Percentiles rank a stretch among this genome's conserved stretches.
Evolutionary conservation across 371 early-diverging fungal species (phyloP).

Genomic region (Encephalitozoon romaleae): DNA sequence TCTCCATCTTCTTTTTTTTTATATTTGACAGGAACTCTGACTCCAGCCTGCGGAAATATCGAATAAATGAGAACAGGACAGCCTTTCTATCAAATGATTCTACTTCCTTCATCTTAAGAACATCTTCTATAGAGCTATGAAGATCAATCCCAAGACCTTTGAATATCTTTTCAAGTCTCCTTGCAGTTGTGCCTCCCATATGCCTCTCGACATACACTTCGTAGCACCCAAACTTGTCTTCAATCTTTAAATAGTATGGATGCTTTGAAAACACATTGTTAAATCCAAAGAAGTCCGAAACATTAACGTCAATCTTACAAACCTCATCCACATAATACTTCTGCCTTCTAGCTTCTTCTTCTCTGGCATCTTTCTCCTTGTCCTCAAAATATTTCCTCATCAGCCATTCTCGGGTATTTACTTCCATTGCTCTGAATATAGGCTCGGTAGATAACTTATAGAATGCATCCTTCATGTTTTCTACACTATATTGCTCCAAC

Average conservation of each 20-base stretch:
- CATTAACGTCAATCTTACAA: neutral
- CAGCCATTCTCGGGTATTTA: neutral
- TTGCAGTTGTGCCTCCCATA: neutral
- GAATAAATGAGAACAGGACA: neutral
- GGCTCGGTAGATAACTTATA: neutral
- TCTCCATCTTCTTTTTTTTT: neutral
- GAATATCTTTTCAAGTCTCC: neutral
- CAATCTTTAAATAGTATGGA: neutral
- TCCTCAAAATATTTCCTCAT: neutral
- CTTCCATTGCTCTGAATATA: neutral
- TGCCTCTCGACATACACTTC: neutral
- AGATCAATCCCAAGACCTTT: neutral
- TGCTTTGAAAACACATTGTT: neutral
- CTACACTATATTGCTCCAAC: neutral
- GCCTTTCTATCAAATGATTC: neutral
- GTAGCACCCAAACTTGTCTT: neutral
- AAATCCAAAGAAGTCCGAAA: neutral
- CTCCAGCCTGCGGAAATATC: neutral
- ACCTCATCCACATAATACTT: neutral
- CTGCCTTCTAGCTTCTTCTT: neutral
- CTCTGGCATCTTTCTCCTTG: neutral
- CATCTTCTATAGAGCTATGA: neutral
- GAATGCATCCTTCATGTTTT: neutral
- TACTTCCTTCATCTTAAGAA: neutral
- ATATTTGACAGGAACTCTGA: neutral